Conservation (phyloP, 768 basidiomycete genomes). For the Collybia nuda region DNA sequence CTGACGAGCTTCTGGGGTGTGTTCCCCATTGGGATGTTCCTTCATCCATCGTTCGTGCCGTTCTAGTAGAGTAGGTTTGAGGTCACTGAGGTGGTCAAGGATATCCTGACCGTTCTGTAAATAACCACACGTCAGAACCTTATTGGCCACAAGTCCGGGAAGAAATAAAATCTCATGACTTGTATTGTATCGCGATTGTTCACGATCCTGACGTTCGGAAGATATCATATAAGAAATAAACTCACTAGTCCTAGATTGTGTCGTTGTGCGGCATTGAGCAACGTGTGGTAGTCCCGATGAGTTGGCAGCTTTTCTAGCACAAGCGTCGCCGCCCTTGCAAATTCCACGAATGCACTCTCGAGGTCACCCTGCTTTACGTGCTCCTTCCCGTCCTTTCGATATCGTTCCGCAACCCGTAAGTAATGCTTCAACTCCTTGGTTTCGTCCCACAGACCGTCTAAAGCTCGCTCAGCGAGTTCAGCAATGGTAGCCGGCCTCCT, state of each 20-base stretch:
- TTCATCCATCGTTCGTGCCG: slow-evolving; percentile 62
- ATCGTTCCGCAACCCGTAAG: slow-evolving; percentile 63
- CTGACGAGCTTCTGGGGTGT: slow-evolving; percentile 21
- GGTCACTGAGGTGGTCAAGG: slow-evolving; percentile 58
- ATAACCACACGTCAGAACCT: slow-evolving; percentile 8
- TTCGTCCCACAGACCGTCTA: slow-evolving; percentile 55
- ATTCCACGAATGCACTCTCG: slow-evolving; percentile 71
- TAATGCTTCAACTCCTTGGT: slow-evolving; percentile 62
- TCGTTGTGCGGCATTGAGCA: slow-evolving; percentile 58
- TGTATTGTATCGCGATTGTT: slow-evolving; percentile 1
- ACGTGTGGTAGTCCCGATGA: slow-evolving; percentile 62
- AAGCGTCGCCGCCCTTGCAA: slow-evolving; percentile 72
- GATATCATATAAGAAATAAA: slow-evolving; percentile 17
- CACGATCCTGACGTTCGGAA: neutral
- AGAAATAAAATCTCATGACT: neutral
- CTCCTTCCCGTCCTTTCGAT: slow-evolving; percentile 54
- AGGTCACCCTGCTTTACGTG: slow-evolving; percentile 51
- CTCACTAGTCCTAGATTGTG: slow-evolving; percentile 70
- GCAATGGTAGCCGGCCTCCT: slow-evolving; percentile 58
- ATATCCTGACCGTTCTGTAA: slow-evolving; percentile 51
- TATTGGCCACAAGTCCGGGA: neutral
- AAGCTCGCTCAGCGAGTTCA: slow-evolving; percentile 64
- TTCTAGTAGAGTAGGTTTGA: slow-evolving; percentile 65
- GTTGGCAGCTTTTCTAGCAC: slow-evolving; percentile 78
- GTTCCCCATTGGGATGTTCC: slow-evolving; percentile 29